phyloP scores from a whole-genome alignment of 1,284 basidiomycete genomes.

The Heterobasidion irregulare region DNA sequence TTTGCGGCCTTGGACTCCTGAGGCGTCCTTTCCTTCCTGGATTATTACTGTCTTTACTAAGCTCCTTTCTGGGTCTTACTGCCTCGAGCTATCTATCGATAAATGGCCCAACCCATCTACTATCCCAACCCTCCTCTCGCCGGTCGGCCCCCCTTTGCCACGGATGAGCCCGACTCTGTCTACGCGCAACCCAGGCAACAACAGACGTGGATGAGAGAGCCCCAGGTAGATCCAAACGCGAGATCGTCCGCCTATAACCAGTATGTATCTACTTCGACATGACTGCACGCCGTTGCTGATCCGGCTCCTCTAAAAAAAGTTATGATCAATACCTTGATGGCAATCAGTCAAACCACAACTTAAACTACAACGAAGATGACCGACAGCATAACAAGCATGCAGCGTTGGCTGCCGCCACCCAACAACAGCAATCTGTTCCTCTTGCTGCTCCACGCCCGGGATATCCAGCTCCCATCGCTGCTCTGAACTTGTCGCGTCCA shows the following conservation, averaged over 20 bases:
- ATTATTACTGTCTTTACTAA: conserved; percentile 14
- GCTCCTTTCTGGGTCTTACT: conserved; percentile 4
- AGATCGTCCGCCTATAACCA: conserved; percentile 55
- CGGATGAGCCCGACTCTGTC: conserved; percentile 54
- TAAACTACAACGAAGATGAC: conserved; percentile 28
- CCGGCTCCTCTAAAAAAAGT: conserved; percentile 23
- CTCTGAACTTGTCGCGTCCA: conserved; percentile 50
- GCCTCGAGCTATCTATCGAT: not conserved
- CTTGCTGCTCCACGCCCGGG: conserved; percentile 46
- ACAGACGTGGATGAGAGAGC: conserved; percentile 26
- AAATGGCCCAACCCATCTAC: conserved; percentile 22
- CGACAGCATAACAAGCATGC: conserved; percentile 33
- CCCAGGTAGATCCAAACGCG: conserved; percentile 33
- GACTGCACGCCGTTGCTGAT: not conserved
- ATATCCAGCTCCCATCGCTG: conserved; percentile 39
- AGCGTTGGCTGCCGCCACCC: conserved; percentile 26
- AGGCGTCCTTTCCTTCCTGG: conserved; percentile 25
- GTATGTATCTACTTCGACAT: conserved; percentile 32
- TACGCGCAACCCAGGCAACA: conserved; percentile 32
- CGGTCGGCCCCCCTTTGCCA: conserved; percentile 60
- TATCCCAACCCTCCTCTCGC: conserved; percentile 38
- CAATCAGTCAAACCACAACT: conserved; percentile 30
- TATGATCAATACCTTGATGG: conserved; percentile 53
- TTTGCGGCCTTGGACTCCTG: conserved; percentile 15
- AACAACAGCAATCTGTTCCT: conserved; percentile 26